phyloP scores from a whole-genome alignment of 2,329 filamentous ascomycete genomes.

The Simplicillium aogashimaense region DNA sequence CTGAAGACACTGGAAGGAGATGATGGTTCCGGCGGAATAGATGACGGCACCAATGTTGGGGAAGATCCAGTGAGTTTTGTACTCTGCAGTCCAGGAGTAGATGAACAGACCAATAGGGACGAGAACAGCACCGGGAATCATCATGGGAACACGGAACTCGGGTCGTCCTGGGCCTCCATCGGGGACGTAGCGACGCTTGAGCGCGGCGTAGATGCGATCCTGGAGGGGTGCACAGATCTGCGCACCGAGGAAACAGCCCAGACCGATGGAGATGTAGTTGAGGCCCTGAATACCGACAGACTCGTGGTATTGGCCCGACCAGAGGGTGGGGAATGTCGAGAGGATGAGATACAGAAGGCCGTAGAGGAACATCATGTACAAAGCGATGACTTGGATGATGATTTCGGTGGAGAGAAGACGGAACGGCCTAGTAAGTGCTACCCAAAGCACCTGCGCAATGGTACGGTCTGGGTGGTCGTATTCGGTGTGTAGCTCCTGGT shows the following conservation, averaged over 20 bases:
- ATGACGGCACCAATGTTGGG: slow-evolving; percentile 32
- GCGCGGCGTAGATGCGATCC: slow-evolving; percentile 32
- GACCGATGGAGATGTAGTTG: slow-evolving; percentile 18
- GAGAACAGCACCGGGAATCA: slow-evolving; percentile 28
- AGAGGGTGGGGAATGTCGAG: slow-evolving; percentile 41
- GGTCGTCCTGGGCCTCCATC: slow-evolving; percentile 24
- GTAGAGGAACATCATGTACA: slow-evolving; percentile 58
- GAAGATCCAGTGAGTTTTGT: slow-evolving; percentile 31
- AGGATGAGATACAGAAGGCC: slow-evolving; percentile 49
- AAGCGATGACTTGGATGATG: slow-evolving; percentile 55
- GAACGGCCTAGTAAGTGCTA: slow-evolving; percentile 55
- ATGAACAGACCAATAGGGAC: slow-evolving; percentile 32
- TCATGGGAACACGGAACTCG: slow-evolving; percentile 32
- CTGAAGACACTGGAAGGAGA: slow-evolving; percentile 34
- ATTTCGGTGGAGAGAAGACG: slow-evolving; percentile 50
- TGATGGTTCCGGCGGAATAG: slow-evolving; percentile 26
- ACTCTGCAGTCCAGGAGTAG: slow-evolving; percentile 35
- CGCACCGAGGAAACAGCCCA: slow-evolving; percentile 19
- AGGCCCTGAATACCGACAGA: slow-evolving; percentile 33
- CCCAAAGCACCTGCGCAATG: slow-evolving; percentile 40
- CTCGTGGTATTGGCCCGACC: slow-evolving; percentile 49
- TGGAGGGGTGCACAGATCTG: slow-evolving; percentile 31
- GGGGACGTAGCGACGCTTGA: slow-evolving; percentile 27
- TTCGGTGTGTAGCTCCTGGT: slow-evolving; percentile 34
- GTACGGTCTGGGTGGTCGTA: slow-evolving; percentile 34